Percentiles rank a stretch among this genome's conserved stretches.
Evolutionary conservation across 1,139 yeast species (phyloP).

Genomic region (Lodderomyces beijingensis): DNA sequence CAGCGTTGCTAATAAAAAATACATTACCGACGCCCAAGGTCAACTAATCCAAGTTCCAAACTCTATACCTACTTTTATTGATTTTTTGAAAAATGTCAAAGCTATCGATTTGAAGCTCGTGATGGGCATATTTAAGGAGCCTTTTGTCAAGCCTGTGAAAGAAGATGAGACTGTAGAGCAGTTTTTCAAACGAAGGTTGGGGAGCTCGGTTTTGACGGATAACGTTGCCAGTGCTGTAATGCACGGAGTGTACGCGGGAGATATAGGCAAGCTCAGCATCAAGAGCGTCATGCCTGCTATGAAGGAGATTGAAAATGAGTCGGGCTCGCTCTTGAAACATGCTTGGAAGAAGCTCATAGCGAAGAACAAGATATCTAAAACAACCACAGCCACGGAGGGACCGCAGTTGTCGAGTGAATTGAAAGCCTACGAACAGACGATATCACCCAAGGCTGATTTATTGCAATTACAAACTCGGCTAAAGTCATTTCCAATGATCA

Average conservation of each 20-base stretch:
- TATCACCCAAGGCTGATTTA: constrained; percentile 38
- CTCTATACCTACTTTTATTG: constrained; percentile 29
- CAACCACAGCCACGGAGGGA: constrained; percentile 4
- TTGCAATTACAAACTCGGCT: constrained; percentile 28
- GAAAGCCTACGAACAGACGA: constrained; percentile 26
- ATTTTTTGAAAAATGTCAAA: constrained; percentile 31
- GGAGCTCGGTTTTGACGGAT: constrained; percentile 48
- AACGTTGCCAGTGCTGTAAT: constrained; percentile 75
- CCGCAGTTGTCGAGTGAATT: constrained; percentile 16
- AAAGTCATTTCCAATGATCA: constrained; percentile 49
- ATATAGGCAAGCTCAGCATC: constrained; percentile 62
- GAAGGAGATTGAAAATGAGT: constrained; percentile 51
- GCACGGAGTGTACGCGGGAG: constrained; percentile 93
- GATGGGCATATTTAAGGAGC: constrained; percentile 37
- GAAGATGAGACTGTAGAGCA: constrained; percentile 70
- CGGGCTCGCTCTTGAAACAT: constrained; percentile 54
- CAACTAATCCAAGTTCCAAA: constrained; percentile 53
- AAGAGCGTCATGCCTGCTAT: constrained; percentile 51
- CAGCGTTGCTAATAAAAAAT: constrained; percentile 60
- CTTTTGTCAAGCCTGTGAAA: constrained; percentile 27
- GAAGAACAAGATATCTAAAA: constrained; percentile 1
- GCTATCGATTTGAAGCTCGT: constrained; percentile 16
- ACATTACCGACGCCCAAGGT: constrained; percentile 38
- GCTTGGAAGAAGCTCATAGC: constrained; percentile 15
- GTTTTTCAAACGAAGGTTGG: constrained; percentile 69